Conservation (phyloP, 2,329 filamentous ascomycete genomes). For the Neocucurbitaria cava region DNA sequence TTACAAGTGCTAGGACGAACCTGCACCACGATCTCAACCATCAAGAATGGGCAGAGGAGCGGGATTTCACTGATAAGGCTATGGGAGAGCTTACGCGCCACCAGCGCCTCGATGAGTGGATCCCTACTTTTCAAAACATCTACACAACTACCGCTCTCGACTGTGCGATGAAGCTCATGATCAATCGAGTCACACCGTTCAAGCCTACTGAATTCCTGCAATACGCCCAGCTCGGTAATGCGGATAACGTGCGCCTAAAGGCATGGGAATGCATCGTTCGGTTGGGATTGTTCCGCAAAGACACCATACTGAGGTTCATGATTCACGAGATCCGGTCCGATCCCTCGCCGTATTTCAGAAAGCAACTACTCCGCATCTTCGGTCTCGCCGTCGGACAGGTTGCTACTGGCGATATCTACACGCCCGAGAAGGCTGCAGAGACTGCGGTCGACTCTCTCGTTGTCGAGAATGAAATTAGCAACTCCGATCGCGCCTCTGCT, state of each 20-base stretch:
- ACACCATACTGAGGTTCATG: constrained; percentile 63
- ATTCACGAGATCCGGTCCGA: constrained; percentile 64
- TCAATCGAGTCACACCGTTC: constrained; percentile 60
- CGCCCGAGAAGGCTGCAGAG: constrained; percentile 35
- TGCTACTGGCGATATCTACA: constrained; percentile 61
- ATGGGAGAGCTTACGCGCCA: constrained; percentile 69
- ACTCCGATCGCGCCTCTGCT: constrained; percentile 56
- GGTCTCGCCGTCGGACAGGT: constrained; percentile 64
- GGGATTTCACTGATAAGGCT: constrained; percentile 62
- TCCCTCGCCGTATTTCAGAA: constrained; percentile 64
- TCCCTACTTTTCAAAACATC: constrained; percentile 69
- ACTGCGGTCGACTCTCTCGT: constrained; percentile 56
- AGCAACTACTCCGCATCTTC: constrained; percentile 60
- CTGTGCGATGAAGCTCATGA: constrained; percentile 64
- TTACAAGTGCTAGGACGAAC: constrained; percentile 45
- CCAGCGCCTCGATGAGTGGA: constrained; percentile 71
- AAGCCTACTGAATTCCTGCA: constrained; percentile 65
- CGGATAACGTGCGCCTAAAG: constrained; percentile 65
- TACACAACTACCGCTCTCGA: constrained; percentile 67
- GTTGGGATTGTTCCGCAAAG: constrained; percentile 59
- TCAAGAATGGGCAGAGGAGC: constrained; percentile 59
- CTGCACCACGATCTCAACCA: constrained; percentile 49
- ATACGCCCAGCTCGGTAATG: constrained; percentile 66
- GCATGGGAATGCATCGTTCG: constrained; percentile 66
- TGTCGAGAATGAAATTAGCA: constrained; percentile 61